Percentiles rank a stretch among this genome's conserved stretches.
Conservation (phyloP, 495 filamentous ascomycete species). For the Tricharina praecox region DNA sequence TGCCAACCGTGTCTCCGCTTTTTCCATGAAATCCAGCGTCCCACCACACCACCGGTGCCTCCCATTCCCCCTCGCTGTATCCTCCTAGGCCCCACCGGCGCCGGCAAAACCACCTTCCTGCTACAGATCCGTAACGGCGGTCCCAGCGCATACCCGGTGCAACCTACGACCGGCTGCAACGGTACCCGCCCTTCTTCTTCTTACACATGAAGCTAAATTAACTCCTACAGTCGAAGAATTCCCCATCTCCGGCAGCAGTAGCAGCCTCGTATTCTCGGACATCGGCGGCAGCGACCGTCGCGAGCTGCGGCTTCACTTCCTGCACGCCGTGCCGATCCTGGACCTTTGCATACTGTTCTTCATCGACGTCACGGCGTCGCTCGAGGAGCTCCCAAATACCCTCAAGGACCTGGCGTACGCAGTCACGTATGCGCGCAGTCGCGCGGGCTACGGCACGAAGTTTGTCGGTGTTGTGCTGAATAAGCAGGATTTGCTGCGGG, state of each 20-base stretch:
- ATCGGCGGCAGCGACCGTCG: constrained; percentile 19
- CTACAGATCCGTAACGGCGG: constrained; percentile 15
- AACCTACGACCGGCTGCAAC: constrained; percentile 14
- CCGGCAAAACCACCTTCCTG: constrained; percentile 23
- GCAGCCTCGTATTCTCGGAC: constrained; percentile 14
- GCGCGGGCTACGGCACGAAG: constrained; percentile 10
- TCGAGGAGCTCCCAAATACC: constrained; percentile 7
- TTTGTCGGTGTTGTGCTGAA: constrained; percentile 22
- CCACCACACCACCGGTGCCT: not conserved
- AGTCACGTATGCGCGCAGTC: constrained; percentile 13
- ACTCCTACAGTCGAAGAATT: constrained; percentile 16
- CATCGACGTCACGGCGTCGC: constrained; percentile 12
- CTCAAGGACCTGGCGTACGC: constrained; percentile 18
- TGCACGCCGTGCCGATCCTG: constrained; percentile 7
- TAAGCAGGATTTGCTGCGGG: constrained; percentile 17
- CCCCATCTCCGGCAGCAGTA: constrained; percentile 15
- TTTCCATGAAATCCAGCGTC: no score
- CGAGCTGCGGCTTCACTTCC: constrained; percentile 20
- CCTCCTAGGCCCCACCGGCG: constrained; percentile 16
- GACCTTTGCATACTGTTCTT: constrained; percentile 19
- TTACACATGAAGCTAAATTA: constrained; percentile 4
- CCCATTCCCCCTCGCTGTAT: constrained; percentile 15
- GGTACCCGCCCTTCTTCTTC: constrained; percentile 6
- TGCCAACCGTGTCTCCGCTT: not conserved
- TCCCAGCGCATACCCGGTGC: constrained; percentile 11